These are phyloP conservation scores for Solanum hybrid DNA, from an alignment of 305 asterid species.

Conservation along the genomic window DNA sequence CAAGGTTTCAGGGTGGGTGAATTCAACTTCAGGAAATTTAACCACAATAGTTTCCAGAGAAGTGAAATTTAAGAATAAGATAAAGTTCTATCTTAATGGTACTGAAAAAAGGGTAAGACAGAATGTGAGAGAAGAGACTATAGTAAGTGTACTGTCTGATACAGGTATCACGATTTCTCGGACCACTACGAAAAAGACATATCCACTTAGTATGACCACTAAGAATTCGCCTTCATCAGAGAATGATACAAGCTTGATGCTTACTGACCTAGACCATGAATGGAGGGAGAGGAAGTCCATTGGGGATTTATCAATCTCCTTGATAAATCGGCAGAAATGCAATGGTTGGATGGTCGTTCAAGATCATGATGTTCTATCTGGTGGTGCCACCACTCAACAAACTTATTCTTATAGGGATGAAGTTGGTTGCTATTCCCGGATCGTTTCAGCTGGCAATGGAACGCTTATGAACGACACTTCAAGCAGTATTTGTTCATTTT, in stretches of 20 bases:
- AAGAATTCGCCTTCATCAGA: constrained; percentile 23
- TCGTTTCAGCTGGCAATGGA: constrained; percentile 37
- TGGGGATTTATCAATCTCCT: constrained; percentile 18
- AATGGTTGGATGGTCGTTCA: constrained; percentile 58
- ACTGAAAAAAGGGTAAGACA: constrained; percentile 34
- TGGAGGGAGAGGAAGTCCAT: constrained; percentile 29
- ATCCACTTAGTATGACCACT: constrained; percentile 34
- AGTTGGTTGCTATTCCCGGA: constrained; percentile 33
- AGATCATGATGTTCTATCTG: constrained; percentile 49
- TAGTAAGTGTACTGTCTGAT: constrained; percentile 20
- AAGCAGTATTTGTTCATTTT: constrained; percentile 22
- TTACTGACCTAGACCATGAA: constrained; percentile 26
- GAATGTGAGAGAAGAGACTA: constrained; percentile 26
- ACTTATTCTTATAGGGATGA: constrained; percentile 27
- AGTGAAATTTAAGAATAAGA: constrained; percentile 39
- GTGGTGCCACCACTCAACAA: constrained; percentile 39
- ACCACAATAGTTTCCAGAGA: constrained; percentile 25
- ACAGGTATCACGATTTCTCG: constrained; percentile 17
- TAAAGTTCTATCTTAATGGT: constrained; percentile 33
- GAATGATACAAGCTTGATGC: constrained; percentile 21
- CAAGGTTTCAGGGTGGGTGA: constrained; percentile 59
- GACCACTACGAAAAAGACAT: constrained; percentile 16
- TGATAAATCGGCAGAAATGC: constrained; percentile 30
- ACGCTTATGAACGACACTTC: constrained; percentile 20
- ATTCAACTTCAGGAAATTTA: constrained; percentile 47